Evolutionary conservation across 768 basidiomycete species (phyloP).

Genomic region (Russula virescens): DNA sequence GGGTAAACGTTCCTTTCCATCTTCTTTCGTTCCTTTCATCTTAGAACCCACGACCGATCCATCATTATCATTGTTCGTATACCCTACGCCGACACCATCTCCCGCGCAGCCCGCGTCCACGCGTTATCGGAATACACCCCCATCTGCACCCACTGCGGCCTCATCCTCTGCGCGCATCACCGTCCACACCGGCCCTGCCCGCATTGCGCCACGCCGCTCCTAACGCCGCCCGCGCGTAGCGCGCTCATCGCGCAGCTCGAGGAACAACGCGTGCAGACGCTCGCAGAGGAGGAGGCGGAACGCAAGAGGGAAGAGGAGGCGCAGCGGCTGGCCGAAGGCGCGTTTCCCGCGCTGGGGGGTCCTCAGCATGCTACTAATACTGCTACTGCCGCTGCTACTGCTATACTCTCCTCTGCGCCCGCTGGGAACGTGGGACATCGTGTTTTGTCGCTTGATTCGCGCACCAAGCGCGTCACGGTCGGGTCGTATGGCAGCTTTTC

Average conservation of each 20-base stretch:
- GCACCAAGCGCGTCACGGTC: constrained; percentile 10
- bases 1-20: constrained; percentile 4
- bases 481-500: background rate
- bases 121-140: constrained; percentile 18
- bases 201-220: constrained; percentile 9
- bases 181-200: constrained; percentile 17
- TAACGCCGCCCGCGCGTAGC: background rate
- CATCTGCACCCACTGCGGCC: constrained; percentile 21
- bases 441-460: constrained; percentile 12
- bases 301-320: constrained; percentile 1
- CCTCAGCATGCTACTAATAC: too few species aligned
- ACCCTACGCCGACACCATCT: too few species aligned
- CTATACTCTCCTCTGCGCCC: too few species aligned
- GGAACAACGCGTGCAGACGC: background rate
- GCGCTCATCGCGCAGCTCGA: constrained; percentile 17
- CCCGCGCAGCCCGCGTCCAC: constrained; percentile 17
- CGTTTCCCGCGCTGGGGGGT: constrained; percentile 14
- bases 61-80: background rate
- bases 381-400: too few species aligned
- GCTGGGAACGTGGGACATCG: background rate
- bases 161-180: constrained; percentile 21
- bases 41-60: background rate
- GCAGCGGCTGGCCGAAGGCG: constrained; percentile 8
- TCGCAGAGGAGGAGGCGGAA: constrained; percentile 8
- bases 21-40: background rate